These are phyloP conservation scores for Leccinum longicurvipes DNA, from an alignment of 768 basidiomycete species.

Conservation along the genomic window DNA sequence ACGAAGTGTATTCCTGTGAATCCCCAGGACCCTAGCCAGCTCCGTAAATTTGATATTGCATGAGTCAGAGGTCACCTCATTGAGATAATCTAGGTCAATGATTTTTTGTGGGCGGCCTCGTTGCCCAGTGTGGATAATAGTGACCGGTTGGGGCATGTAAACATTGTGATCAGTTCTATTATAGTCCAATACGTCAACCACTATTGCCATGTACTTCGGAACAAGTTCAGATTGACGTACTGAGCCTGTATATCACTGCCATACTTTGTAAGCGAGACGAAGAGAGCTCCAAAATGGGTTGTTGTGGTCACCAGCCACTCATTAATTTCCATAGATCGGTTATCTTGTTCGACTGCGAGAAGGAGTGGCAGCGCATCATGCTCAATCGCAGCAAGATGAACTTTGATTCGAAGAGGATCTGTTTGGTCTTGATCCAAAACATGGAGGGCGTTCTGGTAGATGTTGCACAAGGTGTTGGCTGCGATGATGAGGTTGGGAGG, in stretches of 20 bases:
- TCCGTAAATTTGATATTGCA: conserved; percentile 10
- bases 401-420: background rate
- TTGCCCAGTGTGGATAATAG: background rate
- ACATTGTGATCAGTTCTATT: background rate
- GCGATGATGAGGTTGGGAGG: background rate
- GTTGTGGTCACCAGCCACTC: background rate
- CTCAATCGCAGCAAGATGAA: background rate
- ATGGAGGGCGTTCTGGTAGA: background rate
- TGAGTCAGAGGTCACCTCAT: conserved; percentile 1
- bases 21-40: conserved; percentile 3
- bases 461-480: background rate
- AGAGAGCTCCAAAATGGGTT: background rate
- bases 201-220: background rate
- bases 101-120: background rate
- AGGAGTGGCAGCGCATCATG: background rate
- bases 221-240: background rate
- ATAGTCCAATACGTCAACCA: background rate
- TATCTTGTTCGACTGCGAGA: background rate
- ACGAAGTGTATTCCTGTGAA: conserved; percentile 9
- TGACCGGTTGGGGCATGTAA: background rate
- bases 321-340: background rate
- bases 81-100: background rate
- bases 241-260: background rate
- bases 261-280: background rate
- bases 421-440: background rate